A percentile compares a stretch with the other conserved stretches of the same genome.
phyloP scores from a whole-genome alignment of 306 rosid genomes.

The Inga laurina region DNA sequence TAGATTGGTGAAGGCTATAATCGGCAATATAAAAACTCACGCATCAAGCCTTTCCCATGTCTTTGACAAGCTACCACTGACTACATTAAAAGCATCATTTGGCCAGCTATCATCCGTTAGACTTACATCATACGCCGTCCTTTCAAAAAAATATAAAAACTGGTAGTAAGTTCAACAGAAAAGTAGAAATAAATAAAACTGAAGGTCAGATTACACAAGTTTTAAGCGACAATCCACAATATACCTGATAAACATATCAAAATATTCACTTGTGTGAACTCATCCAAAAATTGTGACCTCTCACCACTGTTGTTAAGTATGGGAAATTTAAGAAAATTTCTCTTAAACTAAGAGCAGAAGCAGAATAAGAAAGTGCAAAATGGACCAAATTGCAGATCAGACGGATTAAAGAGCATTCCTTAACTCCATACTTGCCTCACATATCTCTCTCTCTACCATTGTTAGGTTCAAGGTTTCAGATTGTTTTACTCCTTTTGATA shows the following conservation, averaged over 20 bases:
- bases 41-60: conserved; percentile 98
- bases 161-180: conserved; percentile 1
- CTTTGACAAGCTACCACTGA: conserved; percentile 74
- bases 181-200: not conserved
- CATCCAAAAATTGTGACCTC: not conserved
- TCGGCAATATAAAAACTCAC: conserved; percentile 52
- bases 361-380: conserved; percentile 6
- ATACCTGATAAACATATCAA: not conserved
- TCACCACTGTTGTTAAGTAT: not conserved
- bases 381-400: conserved; percentile 22
- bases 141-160: conserved; percentile 33
- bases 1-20: conserved; percentile 23
- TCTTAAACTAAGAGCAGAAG: not conserved
- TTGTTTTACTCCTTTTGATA: not conserved
- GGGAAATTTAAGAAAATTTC: not conserved
- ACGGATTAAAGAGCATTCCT: not conserved
- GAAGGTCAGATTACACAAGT: not conserved
- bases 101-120: conserved; percentile 86
- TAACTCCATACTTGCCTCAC: not conserved
- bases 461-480: not conserved
- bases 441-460: not conserved
- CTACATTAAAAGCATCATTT: conserved; percentile 53
- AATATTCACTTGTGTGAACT: not conserved
- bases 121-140: conserved; percentile 91
- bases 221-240: not conserved